Evolutionary conservation across 495 filamentous ascomycete species (phyloP).

Genomic region (Umbilicaria muhlenbergii): DNA sequence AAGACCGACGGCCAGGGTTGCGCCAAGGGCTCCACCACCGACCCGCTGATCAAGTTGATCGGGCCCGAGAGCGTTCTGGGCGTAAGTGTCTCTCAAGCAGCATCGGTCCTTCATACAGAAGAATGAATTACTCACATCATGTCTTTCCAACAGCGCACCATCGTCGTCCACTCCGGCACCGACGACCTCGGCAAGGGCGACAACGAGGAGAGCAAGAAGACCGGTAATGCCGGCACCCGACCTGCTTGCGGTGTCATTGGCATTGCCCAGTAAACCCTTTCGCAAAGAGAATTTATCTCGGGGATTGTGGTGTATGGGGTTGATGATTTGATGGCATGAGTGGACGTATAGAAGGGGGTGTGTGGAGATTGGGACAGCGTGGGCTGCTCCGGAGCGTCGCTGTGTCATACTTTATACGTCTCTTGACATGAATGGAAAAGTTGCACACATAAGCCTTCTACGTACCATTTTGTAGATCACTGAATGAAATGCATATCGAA

Average conservation of each 20-base stretch:
- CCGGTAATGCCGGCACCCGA: constrained; percentile 82
- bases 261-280: constrained; percentile 5
- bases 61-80: constrained; percentile 90
- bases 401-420: no score
- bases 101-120: neutral
- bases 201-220: constrained; percentile 89
- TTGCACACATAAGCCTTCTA: no score
- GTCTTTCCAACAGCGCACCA: constrained; percentile 49
- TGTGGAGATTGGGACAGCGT: no score
- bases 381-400: no score
- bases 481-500: no score
- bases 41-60: constrained; percentile 82
- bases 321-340: no score
- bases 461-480: no score
- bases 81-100: constrained; percentile 35
- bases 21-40: constrained; percentile 55
- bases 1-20: constrained; percentile 86
- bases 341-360: no score
- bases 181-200: constrained; percentile 89
- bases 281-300: no score
- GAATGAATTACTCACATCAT: neutral
- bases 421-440: no score
- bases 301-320: no score
- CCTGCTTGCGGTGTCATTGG: constrained; percentile 66
- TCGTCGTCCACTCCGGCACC: constrained; percentile 87